A percentile compares a stretch with the other conserved stretches of the same genome.
phyloP scores from a whole-genome alignment of 2,329 filamentous ascomycete genomes.

The Alternaria conjuncta region DNA sequence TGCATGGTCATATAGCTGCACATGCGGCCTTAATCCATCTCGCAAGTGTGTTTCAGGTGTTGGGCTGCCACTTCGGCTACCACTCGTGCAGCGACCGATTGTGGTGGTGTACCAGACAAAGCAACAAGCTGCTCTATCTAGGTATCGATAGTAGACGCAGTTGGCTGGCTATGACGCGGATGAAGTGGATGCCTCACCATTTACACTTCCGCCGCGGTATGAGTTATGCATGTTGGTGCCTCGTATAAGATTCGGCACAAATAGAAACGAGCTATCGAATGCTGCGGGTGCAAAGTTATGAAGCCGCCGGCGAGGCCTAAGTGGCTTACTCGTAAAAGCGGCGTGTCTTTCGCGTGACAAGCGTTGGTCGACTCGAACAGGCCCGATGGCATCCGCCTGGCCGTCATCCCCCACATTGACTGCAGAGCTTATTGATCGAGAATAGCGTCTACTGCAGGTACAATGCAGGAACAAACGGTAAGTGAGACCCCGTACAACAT shows the following conservation, averaged over 20 bases:
- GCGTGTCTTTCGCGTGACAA: slow-evolving; percentile 32
- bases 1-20: slow-evolving; percentile 22
- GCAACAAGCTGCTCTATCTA: slow-evolving; percentile 11
- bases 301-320: slow-evolving; percentile 32
- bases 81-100: background rate
- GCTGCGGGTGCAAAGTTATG: slow-evolving; percentile 30
- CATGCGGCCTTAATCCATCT: slow-evolving; percentile 18
- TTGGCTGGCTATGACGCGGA: slow-evolving; percentile 6
- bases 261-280: slow-evolving; percentile 45
- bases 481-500: slow-evolving; percentile 19
- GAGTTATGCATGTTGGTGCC: slow-evolving; percentile 36
- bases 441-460: slow-evolving; percentile 50
- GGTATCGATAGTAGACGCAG: slow-evolving; percentile 25
- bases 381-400: slow-evolving; percentile 33
- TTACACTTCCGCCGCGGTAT: slow-evolving; percentile 18
- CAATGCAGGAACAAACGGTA: slow-evolving; percentile 33
- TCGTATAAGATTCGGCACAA: slow-evolving; percentile 45
- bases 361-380: slow-evolving; percentile 31
- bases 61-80: slow-evolving; percentile 9
- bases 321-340: slow-evolving; percentile 19
- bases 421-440: slow-evolving; percentile 30
- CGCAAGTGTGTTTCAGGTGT: slow-evolving; percentile 36
- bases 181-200: slow-evolving; percentile 11
- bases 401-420: slow-evolving; percentile 39
- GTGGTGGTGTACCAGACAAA: slow-evolving; percentile 9